Evolutionary conservation across 768 basidiomycete species (phyloP).

Genomic region (Lepiota venenata): DNA sequence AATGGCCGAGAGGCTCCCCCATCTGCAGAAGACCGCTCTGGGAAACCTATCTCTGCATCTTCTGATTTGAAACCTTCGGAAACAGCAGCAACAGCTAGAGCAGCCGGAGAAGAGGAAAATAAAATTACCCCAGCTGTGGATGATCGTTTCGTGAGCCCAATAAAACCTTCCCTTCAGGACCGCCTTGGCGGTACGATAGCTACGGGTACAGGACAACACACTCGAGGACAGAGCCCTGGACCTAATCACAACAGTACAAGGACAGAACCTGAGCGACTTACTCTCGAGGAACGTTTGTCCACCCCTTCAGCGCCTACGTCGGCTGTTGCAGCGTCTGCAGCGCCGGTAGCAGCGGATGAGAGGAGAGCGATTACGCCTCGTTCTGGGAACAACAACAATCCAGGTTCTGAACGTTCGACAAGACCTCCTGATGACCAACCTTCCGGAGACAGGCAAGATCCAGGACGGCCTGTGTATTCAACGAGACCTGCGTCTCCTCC

Average conservation of each 20-base stretch:
- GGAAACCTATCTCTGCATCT: background rate
- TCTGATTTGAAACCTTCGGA: background rate
- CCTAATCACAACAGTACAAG: background rate
- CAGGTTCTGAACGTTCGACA: background rate
- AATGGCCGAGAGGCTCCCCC: background rate
- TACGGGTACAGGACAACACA: background rate
- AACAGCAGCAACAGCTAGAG: background rate
- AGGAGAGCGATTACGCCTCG: background rate
- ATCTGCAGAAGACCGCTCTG: background rate
- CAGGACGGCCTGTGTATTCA: background rate
- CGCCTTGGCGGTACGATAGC: background rate
- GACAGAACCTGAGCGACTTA: constrained; percentile 1
- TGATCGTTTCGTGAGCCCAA: background rate
- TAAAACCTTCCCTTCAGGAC: constrained; percentile 6
- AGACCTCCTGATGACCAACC: background rate
- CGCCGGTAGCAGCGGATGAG: background rate
- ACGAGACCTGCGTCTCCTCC: constrained; percentile 3
- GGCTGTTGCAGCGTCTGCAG: background rate
- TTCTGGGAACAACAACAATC: background rate
- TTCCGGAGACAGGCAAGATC: background rate
- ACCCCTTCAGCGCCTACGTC: constrained; percentile 1
- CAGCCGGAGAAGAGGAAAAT: too few species aligned
- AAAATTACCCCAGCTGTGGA: background rate
- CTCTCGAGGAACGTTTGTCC: constrained; percentile 5
- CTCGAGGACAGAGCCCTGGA: constrained; percentile 1